phyloP scores from a whole-genome alignment of 495 filamentous ascomycete species.

The Friedmanniomyces simplex region DNA sequence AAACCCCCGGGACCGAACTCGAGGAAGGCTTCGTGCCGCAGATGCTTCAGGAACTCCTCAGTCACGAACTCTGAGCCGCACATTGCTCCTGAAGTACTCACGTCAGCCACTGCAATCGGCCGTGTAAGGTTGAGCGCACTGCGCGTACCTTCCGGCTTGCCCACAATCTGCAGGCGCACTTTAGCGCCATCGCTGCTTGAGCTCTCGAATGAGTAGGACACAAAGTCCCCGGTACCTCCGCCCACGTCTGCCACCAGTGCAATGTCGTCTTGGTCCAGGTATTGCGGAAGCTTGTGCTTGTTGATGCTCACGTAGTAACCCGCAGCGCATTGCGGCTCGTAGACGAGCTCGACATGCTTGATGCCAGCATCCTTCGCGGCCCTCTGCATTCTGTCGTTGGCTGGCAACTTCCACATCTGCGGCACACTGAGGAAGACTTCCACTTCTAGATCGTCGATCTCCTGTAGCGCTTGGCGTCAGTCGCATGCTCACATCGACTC shows the following conservation, averaged over 20 bases:
- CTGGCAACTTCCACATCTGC: constrained; percentile 3
- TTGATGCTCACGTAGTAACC: background rate
- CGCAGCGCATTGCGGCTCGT: constrained; percentile 3
- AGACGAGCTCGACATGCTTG: background rate
- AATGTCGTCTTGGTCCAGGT: background rate
- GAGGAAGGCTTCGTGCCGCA: background rate
- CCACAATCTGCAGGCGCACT: background rate
- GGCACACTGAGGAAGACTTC: constrained; percentile 1
- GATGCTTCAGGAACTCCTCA: background rate
- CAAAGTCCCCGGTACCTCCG: constrained; percentile 11
- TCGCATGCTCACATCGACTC: too few relatives aligned
- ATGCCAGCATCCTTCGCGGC: constrained; percentile 3
- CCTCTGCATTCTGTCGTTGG: background rate
- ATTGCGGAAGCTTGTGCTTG: background rate
- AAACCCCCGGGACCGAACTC: background rate
- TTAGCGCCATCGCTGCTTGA: background rate
- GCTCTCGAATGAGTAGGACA: background rate
- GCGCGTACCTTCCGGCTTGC: background rate
- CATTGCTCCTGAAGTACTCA: background rate
- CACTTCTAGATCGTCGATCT: background rate
- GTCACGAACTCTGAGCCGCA: constrained; percentile 5
- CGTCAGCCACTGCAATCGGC: too few relatives aligned
- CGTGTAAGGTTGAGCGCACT: background rate
- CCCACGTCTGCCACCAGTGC: constrained; percentile 2
- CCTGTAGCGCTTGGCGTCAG: background rate